phyloP scores from a whole-genome alignment of 2,329 filamentous ascomycete genomes.

The Calonectria honghensis region DNA sequence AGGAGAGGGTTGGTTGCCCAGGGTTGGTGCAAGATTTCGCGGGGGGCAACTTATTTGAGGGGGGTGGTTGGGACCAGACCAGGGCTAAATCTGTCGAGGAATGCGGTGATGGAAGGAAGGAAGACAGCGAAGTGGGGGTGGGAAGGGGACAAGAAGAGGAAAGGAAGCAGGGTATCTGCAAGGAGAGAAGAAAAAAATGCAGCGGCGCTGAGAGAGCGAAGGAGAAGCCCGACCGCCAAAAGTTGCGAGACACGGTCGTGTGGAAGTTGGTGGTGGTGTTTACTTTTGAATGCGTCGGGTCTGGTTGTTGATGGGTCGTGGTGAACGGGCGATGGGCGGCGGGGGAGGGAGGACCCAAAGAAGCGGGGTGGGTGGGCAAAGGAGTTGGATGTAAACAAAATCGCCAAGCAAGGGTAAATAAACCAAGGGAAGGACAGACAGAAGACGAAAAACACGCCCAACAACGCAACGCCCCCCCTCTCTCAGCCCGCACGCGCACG shows the following conservation, averaged over 20 bases:
- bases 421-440: conserved; percentile 30
- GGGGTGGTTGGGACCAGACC: conserved; percentile 44
- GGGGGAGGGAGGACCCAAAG: conserved; percentile 35
- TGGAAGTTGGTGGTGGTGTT: conserved; percentile 18
- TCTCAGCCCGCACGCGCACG: conserved; percentile 10
- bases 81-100: conserved; percentile 39
- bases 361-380: conserved; percentile 33
- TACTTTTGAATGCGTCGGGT: conserved; percentile 16
- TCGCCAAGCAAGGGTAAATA: conserved; percentile 37
- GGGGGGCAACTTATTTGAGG: conserved; percentile 49
- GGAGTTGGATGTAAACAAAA: conserved; percentile 52
- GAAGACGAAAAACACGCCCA: conserved; percentile 15
- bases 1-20: conserved; percentile 48
- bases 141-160: conserved; percentile 19
- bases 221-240: background rate
- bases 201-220: background rate
- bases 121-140: conserved; percentile 32
- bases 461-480: background rate
- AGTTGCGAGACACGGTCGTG: conserved; percentile 15
- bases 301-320: conserved; percentile 23
- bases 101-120: conserved; percentile 39
- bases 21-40: conserved; percentile 55
- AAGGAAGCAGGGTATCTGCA: conserved; percentile 29
- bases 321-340: conserved; percentile 29
- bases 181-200: background rate